Evolutionary conservation across 495 filamentous ascomycete species (phyloP), one percentile per base, ranked within the genome.

Genomic region (Podospora tetraspora): DNA sequence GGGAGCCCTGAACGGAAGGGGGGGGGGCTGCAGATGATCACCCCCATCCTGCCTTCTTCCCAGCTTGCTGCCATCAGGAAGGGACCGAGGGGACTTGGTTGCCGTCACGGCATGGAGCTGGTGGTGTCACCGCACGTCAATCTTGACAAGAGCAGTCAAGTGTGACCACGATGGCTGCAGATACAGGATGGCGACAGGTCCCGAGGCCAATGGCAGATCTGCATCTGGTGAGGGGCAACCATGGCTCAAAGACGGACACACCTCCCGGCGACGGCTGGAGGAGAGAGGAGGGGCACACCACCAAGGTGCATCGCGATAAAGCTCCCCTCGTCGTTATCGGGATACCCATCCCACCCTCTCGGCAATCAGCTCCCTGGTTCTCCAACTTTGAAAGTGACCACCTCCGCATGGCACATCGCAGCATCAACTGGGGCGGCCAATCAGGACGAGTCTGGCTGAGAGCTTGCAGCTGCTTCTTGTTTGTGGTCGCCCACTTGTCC

Each of bases 51-150:
- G 10, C 19, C 52, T 65, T 2, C 60, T 62, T 62, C n/a, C n/a
- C 57, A 10, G 63, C 30, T 21, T 23, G 23, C 24, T 25, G 25
- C 52, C 63, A 65, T 59, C 16, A 37, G 56, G 32, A 64, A 32
- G 5, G 43, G 43, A 16, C 43, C 19, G 32, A 64, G 21, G 5
- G 43, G 43, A 16, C 43, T 52, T 52, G 16, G 43, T 52, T 52
- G 43, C 43, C 43, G 43, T 3, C 6, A 19, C 43, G 22, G 34
- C 32, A 25, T 32, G 62, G 24, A 22, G 56, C 21, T 59, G 58
- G 60, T 57, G 65, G 65, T 66, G 65, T 66, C 65, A 66, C 65
- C 52, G 37, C 58, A 52, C 65, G 57, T 66, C 65, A 66, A 58
- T 60, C 32, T 25, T 34, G 57, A 52, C 57, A 24, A 37, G 13